Evolutionary conservation across 306 rosid genomes (phyloP).

Genomic region (Carpinus fangiana): DNA sequence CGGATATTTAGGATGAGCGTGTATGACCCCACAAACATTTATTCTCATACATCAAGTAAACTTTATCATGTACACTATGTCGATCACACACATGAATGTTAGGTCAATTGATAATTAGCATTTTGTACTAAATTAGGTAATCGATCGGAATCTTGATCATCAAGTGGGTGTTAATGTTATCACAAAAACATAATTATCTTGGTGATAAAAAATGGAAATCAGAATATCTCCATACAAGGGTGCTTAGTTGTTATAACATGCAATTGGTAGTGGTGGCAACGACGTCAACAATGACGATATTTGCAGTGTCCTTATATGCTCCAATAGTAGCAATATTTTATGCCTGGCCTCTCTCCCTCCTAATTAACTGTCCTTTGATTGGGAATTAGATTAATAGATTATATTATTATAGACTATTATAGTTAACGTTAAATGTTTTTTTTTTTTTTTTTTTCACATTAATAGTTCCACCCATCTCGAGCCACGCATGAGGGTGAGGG

Average conservation of each 20-base stretch:
- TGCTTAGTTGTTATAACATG: background rate
- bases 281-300: slow-evolving; percentile 62
- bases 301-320: background rate
- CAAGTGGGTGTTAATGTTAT: too few relatives aligned
- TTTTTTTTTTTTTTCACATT: background rate
- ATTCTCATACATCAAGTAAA: background rate
- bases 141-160: too few relatives aligned
- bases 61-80: background rate
- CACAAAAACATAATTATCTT: too few relatives aligned
- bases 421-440: too few relatives aligned
- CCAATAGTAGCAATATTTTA: background rate
- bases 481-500: slow-evolving; percentile 59
- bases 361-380: too few relatives aligned
- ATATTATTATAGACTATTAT: too few relatives aligned
- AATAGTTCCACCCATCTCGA: slow-evolving; percentile 59
- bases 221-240: too few relatives aligned
- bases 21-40: too few relatives aligned
- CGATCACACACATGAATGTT: background rate
- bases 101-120: background rate
- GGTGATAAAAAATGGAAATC: too few relatives aligned
- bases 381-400: too few relatives aligned
- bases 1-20: too few relatives aligned
- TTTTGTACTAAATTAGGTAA: background rate
- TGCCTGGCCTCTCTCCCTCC: too few relatives aligned
- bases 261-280: background rate